phyloP scores from a whole-genome alignment of 371 early-diverging fungal species.

The Amoeboaphelidium protococcarum region DNA sequence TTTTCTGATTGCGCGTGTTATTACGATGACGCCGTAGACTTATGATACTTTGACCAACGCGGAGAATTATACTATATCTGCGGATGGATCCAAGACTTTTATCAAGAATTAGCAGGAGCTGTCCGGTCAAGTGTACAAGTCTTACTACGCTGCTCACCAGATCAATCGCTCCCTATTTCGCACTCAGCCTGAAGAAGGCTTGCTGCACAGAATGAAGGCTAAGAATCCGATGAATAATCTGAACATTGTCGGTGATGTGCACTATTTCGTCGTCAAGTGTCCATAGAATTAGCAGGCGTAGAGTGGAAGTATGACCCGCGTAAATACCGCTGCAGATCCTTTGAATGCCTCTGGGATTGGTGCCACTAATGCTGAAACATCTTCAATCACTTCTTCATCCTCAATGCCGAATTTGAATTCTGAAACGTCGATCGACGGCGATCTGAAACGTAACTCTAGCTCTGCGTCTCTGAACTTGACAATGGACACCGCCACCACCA shows the following conservation, averaged over 20 bases:
- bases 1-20: constrained; percentile 48
- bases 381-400: too few relatives aligned
- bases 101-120: too few relatives aligned
- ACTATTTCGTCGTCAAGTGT: constrained; percentile 25
- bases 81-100: constrained; percentile 9
- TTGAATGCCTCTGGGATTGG: too few relatives aligned
- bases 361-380: too few relatives aligned
- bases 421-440: too few relatives aligned
- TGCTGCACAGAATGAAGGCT: constrained; percentile 52
- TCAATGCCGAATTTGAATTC: too few relatives aligned
- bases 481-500: too few relatives aligned
- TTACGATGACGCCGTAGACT: constrained; percentile 36
- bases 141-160: constrained; percentile 46
- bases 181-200: constrained; percentile 35
- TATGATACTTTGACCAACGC: background rate
- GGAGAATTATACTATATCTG: background rate
- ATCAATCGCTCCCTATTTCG: constrained; percentile 51
- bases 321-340: too few relatives aligned
- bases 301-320: too few relatives aligned
- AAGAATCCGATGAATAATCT: constrained; percentile 53
- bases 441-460: too few relatives aligned
- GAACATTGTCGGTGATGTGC: constrained; percentile 42
- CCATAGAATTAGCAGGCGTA: too few relatives aligned
- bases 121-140: constrained; percentile 21
- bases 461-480: too few relatives aligned